Base-by-base conservation (phyloP, 805 yeast genomes). In the Debaryomyces prosopidis region DNA sequence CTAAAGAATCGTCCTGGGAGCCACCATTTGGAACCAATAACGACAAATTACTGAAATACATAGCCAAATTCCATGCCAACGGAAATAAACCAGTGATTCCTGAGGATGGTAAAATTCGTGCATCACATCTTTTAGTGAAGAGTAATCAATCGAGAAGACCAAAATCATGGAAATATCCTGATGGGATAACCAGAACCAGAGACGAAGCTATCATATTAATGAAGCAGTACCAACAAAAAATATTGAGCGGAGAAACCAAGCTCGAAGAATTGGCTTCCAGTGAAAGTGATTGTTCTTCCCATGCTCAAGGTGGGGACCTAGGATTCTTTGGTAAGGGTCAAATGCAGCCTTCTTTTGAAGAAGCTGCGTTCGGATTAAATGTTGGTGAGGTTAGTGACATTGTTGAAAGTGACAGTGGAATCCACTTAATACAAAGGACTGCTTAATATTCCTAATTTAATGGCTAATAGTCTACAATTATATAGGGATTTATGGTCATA, bases 261-360 rank as follows among this genome's bases (percentile, higher is more conserved):
- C 77, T 94, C 36, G 79, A 79, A 27, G 85, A 87, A 36, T 68
- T 94, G 48, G 97, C 97, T 0, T 62, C 73, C 31, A 82, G 89
- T 2, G 94, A 89, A 62, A 85, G 95, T 50, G 99, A 92, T 62
- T 90, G 97, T 65, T 80, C 87, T 14, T 85, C 95, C 9, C 95
- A 87, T 57, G 73, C 85, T 39, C 83, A 87, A 58, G 89, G 90
- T 16, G 99, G 99, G 38, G 99, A 94, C 63, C 74, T 94, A 56
- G 98, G 99, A 0, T 82, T 70, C 59, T 94, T 94, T 60, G 89
- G 87, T 18, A 82, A 77, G 49, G 97, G 97, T 33, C 90, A 85
- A 56, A 94, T 94, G 99, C 98, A 94, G 66, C 96, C 96, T 30
- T 70, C 85, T 47, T 94, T 94, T 60, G 99, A 94, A 66, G 83